These are phyloP conservation scores for Sporothrix dimorphospora DNA, from an alignment of 2,329 filamentous ascomycete genomes.

Conservation along the genomic window DNA sequence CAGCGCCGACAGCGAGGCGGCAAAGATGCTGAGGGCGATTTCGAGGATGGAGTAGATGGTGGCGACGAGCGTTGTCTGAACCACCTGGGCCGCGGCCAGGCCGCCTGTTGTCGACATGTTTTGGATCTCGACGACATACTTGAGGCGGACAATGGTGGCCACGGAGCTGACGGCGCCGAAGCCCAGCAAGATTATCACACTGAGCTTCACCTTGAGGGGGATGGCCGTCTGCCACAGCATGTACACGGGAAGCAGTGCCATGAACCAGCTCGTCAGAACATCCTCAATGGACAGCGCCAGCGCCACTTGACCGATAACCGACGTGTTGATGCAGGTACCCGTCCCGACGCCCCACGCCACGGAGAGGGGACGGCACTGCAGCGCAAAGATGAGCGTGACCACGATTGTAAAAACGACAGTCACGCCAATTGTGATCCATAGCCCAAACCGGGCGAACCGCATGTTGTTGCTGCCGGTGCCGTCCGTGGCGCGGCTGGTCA, in stretches of 20 bases:
- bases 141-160: conserved; percentile 20
- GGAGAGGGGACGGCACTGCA: conserved; percentile 27
- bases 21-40: conserved; percentile 26
- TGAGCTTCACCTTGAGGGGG: conserved; percentile 23
- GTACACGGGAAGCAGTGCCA: conserved; percentile 19
- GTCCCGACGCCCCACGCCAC: conserved; percentile 26
- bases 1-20: conserved; percentile 22
- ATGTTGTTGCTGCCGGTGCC: neutral
- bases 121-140: conserved; percentile 18
- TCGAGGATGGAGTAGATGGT: conserved; percentile 27
- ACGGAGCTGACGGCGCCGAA: conserved; percentile 19
- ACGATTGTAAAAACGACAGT: conserved; percentile 4
- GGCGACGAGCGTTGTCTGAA: neutral
- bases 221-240: conserved; percentile 25
- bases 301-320: conserved; percentile 19
- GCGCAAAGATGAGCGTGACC: conserved; percentile 20
- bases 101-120: neutral
- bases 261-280: conserved; percentile 26
- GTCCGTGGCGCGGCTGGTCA: neutral
- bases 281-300: conserved; percentile 28
- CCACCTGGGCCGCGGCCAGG: conserved; percentile 12
- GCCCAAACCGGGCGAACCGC: neutral
- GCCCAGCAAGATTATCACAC: conserved; percentile 15
- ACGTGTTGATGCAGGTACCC: conserved; percentile 22
- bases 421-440: conserved; percentile 3